Percentiles rank a stretch among this genome's conserved stretches.
These are phyloP conservation scores for Coleophoma crateriformis DNA, from an alignment of 2,329 filamentous ascomycete species.

Conservation along the genomic window DNA sequence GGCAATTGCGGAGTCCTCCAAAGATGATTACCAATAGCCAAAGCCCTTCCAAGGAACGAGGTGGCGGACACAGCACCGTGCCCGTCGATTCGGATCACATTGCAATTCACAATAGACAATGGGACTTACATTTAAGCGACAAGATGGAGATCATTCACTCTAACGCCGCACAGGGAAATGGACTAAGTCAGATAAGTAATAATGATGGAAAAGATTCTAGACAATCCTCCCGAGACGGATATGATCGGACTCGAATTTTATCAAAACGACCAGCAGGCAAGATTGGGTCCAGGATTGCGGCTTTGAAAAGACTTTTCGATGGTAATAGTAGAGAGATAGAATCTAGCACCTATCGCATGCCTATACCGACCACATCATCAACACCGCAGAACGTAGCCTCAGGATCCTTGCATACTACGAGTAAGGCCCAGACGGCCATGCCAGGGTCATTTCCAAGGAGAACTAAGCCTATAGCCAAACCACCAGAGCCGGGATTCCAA, in stretches of 20 bases:
- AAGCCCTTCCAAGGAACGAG: background rate
- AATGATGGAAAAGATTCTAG: conserved; percentile 10
- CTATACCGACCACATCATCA: background rate
- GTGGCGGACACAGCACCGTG: background rate
- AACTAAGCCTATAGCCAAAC: background rate
- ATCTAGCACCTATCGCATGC: no score
- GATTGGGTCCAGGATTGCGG: background rate
- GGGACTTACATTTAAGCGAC: conserved; percentile 8
- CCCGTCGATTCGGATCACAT: background rate
- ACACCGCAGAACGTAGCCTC: background rate
- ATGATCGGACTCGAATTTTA: background rate
- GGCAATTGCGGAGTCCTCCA: background rate
- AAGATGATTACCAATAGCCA: background rate
- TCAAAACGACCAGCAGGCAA: background rate
- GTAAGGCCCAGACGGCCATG: background rate
- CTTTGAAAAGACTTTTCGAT: background rate
- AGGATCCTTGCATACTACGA: background rate
- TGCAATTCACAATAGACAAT: conserved; percentile 1
- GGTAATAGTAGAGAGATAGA: background rate
- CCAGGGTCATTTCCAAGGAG: background rate
- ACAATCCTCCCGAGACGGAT: background rate
- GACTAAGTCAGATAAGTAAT: conserved; percentile 4
- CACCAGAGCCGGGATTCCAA: no score
- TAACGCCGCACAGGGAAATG: conserved; percentile 10
- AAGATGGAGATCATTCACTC: conserved; percentile 16